Percentiles rank a stretch among this genome's conserved stretches.
Conservation (phyloP, 176 grass and related monocot species). For the Phoenix roebelenii region DNA sequence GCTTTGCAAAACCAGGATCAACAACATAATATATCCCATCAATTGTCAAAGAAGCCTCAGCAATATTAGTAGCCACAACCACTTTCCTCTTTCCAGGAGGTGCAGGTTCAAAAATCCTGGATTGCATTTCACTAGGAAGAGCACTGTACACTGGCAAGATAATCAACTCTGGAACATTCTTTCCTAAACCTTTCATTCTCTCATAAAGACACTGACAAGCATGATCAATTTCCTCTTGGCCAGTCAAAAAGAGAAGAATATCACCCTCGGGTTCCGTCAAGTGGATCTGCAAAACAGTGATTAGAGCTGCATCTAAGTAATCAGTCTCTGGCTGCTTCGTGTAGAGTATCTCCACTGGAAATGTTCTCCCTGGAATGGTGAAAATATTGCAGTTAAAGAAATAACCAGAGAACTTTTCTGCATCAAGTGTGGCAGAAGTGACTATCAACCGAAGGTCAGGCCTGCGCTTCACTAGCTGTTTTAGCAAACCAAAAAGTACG, state of each 20-base stretch:
- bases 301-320: constrained; percentile 87
- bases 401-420: constrained; percentile 96
- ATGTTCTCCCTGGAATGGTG: constrained; percentile 92
- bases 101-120: constrained; percentile 87
- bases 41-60: constrained; percentile 89
- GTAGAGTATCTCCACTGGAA: constrained; percentile 93
- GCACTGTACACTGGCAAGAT: constrained; percentile 94
- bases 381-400: constrained; percentile 98
- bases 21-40: constrained; percentile 97
- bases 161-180: constrained; percentile 85
- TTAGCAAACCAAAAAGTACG: constrained; percentile 84
- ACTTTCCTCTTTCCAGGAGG: constrained; percentile 95
- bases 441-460: constrained; percentile 89
- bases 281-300: constrained; percentile 87
- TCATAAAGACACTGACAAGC: constrained; percentile 86
- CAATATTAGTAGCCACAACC: constrained; percentile 91
- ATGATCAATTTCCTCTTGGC: constrained; percentile 95
- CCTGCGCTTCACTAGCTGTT: constrained; percentile 82
- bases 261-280: constrained; percentile 93
- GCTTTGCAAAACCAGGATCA: constrained; percentile 89
- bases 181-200: constrained; percentile 87
- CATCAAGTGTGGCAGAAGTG: constrained; percentile 91
- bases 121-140: constrained; percentile 96
- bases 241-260: constrained; percentile 76
- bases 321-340: constrained; percentile 86